Percentiles rank a stretch among this genome's conserved stretches.
phyloP scores from a whole-genome alignment of 1,284 basidiomycete genomes.

The Cutaneotrichosporon cyanovorans region DNA sequence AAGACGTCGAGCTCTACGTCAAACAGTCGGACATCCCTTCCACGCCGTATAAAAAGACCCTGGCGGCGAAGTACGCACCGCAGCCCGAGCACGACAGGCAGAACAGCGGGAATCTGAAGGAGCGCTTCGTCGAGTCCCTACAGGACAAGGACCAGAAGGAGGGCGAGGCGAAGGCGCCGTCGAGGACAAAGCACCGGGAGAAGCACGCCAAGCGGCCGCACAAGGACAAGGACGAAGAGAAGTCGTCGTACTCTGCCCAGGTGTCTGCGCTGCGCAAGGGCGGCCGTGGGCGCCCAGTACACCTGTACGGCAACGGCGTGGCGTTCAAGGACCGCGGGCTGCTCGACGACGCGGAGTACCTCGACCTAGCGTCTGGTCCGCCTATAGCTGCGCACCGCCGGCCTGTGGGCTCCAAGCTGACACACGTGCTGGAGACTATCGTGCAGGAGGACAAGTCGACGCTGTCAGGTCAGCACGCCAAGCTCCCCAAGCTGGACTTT shows the following conservation, averaged over 20 bases:
- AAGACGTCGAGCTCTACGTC: slow-evolving; percentile 49
- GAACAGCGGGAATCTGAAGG: slow-evolving; percentile 33
- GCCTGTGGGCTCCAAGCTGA: slow-evolving; percentile 39
- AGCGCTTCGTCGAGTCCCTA: slow-evolving; percentile 51
- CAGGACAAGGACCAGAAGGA: slow-evolving; percentile 16
- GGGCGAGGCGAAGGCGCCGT: slow-evolving; percentile 4
- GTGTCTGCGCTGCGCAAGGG: slow-evolving; percentile 47
- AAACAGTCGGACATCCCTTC: slow-evolving; percentile 32
- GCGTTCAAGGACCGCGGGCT: slow-evolving; percentile 49
- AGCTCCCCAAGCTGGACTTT: slow-evolving; percentile 39
- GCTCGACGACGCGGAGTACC: slow-evolving; percentile 46
- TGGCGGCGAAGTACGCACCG: not conserved
- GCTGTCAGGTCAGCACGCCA: slow-evolving; percentile 40
- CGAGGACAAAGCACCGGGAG: slow-evolving; percentile 16
- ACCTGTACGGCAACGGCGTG: slow-evolving; percentile 45
- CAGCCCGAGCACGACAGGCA: slow-evolving; percentile 6
- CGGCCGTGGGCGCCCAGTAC: slow-evolving; percentile 46
- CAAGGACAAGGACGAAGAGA: slow-evolving; percentile 20
- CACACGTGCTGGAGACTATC: slow-evolving; percentile 43
- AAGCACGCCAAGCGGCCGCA: slow-evolving; percentile 6
- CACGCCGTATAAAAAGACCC: not conserved
- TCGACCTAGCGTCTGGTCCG: slow-evolving; percentile 48
- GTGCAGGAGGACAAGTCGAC: slow-evolving; percentile 43
- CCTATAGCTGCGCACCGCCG: slow-evolving; percentile 41
- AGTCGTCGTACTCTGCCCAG: slow-evolving; percentile 22